Base-by-base conservation (phyloP, 2,329 filamentous ascomycete genomes). In the Coniochaeta sp. region DNA sequence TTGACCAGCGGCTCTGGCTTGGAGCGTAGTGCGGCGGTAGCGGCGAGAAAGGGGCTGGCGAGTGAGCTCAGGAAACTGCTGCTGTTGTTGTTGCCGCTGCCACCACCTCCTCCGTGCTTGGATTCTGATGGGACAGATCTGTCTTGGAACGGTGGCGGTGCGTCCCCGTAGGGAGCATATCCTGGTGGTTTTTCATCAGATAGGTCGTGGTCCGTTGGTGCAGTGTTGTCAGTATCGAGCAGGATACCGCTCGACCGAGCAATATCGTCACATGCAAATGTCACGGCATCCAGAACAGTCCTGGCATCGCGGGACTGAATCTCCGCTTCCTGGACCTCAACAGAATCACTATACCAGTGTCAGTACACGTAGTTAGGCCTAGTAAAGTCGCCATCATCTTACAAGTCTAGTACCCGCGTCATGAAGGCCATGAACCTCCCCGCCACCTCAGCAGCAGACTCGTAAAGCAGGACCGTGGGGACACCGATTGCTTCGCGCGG, bases 1-100 rank as follows among this genome's bases (percentile, higher is more conserved):
- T 65, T 64, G 1, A 67, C 68, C 3, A 71, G 53, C 1, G 68
- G 68, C 13, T 69, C 68, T 0, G 68, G 67, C 16, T 67, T 68
- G 0, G 66, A 30, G 22, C 60, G 57, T 5, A 71, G 54, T 8
- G 56, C 56, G 6, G 64, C 55, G 0, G 67, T 67, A 52, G 70
- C 61, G 10, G 67, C 68, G 18, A 66, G 69, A 57, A 69, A 66
- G 31, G 31, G 31, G 13, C 31, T 14, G 31, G 31, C 31, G 5
- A 33, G 31, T 14, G 31, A 33, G 31, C 31, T 14, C 13, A 33
- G 31, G 16, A 33, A 33, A 7, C 31, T n/a, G 13, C 13, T 33
- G 31, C 31, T 33, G 7, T 33, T 33, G 31, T 33, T 33, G 13
- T 14, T 33, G 13, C 13, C 5, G 31, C 31, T 33, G 31, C 7